Base-by-base conservation (phyloP, 2,329 filamentous ascomycete genomes). In the Aspergillaceae sp. region DNA sequence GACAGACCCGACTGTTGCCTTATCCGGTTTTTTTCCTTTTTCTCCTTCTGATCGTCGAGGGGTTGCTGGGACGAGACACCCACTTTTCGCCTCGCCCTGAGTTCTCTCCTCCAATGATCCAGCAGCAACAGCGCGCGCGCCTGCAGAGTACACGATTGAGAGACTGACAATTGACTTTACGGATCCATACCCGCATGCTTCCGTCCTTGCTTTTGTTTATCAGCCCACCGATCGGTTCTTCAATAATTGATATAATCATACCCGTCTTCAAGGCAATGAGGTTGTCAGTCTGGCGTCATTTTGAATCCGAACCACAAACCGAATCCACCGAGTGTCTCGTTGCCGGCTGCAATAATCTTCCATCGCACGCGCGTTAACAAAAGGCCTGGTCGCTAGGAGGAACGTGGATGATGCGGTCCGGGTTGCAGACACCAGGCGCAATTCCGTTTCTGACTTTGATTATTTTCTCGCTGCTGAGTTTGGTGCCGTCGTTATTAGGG, bases 361-460 rank as follows among this genome's bases (percentile, higher is more conserved):
- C 2, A 19, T 19, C 19, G 19, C 19, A 19, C 19, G 19, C 19
- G 19, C 19, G 19, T 19, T 19, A 19, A 19, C 1, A 19, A n/a
- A 11, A 36, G 34, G n/a, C 34, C 34, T n/a, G 34, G 10, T 36
- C 34, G 26, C 26, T 11, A 7, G 6, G n/a, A n/a, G 34, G 50
- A 51, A 29, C 34, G 35, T 55, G 54, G 55, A 65, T 51, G 42
- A 66, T 66, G 63, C 58, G 61, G 51, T 59, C 61, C 47, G 61
- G 61, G 43, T 46, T 66, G 44, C 55, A 56, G 43, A 64, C 62
- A 56, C 55, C 61, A 47, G 60, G 60, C 51, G 58, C 62, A 38
- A 56, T 65, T 45, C 60, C 63, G 48, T 59, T 65, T 43, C 53
- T 66, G 30, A 57, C 55, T 42, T 49, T 66, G 45, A 35, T 65